Evolutionary conservation across 139 green algal genomes (phyloP).

Genomic region (Coelastrella sp.): DNA sequence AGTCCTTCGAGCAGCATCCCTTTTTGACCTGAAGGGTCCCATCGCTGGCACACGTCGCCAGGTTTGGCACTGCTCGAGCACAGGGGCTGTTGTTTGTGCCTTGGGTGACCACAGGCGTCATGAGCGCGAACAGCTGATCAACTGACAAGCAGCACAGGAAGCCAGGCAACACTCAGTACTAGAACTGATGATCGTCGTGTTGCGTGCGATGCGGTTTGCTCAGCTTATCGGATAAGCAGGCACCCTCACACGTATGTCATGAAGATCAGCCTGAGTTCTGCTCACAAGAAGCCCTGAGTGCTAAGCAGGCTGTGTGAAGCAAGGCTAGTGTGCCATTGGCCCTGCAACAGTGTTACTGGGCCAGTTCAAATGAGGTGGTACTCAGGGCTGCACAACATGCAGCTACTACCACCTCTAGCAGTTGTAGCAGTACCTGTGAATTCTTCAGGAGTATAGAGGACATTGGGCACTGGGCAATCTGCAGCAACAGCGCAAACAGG

Average conservation of each 20-base stretch:
- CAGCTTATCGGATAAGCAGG: too few species aligned
- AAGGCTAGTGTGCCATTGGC: too few species aligned
- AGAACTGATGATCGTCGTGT: neutral
- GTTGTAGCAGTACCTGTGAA: neutral
- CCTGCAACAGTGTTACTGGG: too few species aligned
- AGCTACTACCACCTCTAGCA: neutral
- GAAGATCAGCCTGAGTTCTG: too few species aligned
- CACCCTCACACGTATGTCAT: too few species aligned
- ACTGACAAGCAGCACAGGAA: neutral
- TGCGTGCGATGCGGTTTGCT: too few species aligned
- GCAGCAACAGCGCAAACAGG: neutral
- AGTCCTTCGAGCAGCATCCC: constrained; percentile 40
- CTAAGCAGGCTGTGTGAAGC: too few species aligned
- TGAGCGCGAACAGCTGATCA: neutral
- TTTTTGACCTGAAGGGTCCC: constrained; percentile 20
- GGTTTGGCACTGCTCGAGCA: neutral
- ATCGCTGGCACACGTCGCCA: constrained; percentile 20
- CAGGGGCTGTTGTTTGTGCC: constrained; percentile 9
- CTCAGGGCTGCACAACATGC: neutral
- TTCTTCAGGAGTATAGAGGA: neutral
- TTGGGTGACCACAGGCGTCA: neutral
- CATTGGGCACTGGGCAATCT: constrained; percentile 6
- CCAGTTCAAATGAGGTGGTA: too few species aligned
- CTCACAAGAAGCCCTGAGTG: too few species aligned
- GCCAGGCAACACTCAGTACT: neutral